Base-by-base conservation (phyloP, 139 green algal species). In the Chlorella ohadii region DNA sequence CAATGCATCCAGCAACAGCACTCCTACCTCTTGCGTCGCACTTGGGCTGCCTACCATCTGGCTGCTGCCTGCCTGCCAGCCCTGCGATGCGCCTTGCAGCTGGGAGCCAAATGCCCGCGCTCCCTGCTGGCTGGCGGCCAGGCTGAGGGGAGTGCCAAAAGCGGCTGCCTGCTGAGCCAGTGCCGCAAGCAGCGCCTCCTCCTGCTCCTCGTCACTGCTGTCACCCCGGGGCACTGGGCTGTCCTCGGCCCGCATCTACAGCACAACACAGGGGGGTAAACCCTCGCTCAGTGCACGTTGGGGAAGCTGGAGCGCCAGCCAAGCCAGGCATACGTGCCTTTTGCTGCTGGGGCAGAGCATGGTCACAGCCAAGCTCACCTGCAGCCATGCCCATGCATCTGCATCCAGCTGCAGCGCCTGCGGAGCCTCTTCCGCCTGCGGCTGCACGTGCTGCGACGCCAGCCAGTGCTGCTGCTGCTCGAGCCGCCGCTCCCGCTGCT, bases 141-240 rank as follows among this genome's bases (percentile, higher is more conserved):
- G 76, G 57, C 57, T 71, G 76, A 82, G 15, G 15, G 76, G 76
- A 4, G 76, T 82, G 59, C 76, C 76, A 57, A 82, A 82, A 7
- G 76, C 76, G 51, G 77, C 39, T 51, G 84, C 84, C 41, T 82
- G 67, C 59, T 89, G 34, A 33, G 87, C 87, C 74, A 90, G 78
- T 22, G 87, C 87, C 36, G 86, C 56, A 59, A 90, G 87, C 87
- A 90, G 64, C 47, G 82, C 84, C 34, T 78, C 84, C 2, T 90
- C 78, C 19, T 73, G 75, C 1, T 79, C 83, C 1, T 87, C 82
- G 20, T 55, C 79, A 74, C 61, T 84, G 78, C 73, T 78, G 56
- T 20, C 55, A 74, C 51, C 76, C 2, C 59, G 56, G 59, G 71
- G 59, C 5, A 39, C 76, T 0, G 76, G 78, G 39, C 41, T 84